Evolutionary conservation across 2,329 filamentous ascomycete genomes (phyloP), one percentile per base, ranked within the genome.

Genomic region (Aspergillus glaucus): DNA sequence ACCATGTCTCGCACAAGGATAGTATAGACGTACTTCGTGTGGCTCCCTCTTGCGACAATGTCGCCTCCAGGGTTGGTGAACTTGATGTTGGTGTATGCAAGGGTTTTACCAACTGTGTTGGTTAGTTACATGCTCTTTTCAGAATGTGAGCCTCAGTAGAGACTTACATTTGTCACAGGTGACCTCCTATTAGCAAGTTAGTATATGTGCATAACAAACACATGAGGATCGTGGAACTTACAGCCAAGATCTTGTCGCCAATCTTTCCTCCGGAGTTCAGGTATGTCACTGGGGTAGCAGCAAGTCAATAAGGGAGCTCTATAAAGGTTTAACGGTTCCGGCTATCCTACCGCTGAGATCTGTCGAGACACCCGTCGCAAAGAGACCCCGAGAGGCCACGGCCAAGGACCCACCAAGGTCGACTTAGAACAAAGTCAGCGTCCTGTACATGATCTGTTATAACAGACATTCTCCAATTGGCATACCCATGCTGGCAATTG

Each of bases 381-480:
- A 85, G 1, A 86, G 72, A 0, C 83, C 82, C 30, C 78, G 72
- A 0, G 82, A 85, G 6, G 82, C 83, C 37, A 86, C 79, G 7
- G 82, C 82, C 8, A 86, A 69, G 14, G 80, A 84, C 19, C 83
- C 83, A 4, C 83, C 82, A 1, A 85, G 77, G 56, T 86, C 82
- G 43, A 84, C 81, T 79, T 26, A 12, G 15, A 12, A 22, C 46
- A 26, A 26, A 9, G 17, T 43, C 26, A 40, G 39, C 34, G 3
- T 51, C 47, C 21, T 6, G n/a, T 9, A 30, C n/a, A 7, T 32
- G 2, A n/a, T n/a, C 21, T 15, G n/a, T 21, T 14, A 26, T 3
- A 43, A 21, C 26, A 26, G 8, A 6, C 8, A 4, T 30, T 12
- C 7, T 30, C 4, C 26, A 30, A 30, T 30, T 24, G 17, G 50